Percentiles rank a stretch among this genome's conserved stretches.
Evolutionary conservation across 2,329 filamentous ascomycete genomes (phyloP).

Genomic region (Fusarium tupiense): DNA sequence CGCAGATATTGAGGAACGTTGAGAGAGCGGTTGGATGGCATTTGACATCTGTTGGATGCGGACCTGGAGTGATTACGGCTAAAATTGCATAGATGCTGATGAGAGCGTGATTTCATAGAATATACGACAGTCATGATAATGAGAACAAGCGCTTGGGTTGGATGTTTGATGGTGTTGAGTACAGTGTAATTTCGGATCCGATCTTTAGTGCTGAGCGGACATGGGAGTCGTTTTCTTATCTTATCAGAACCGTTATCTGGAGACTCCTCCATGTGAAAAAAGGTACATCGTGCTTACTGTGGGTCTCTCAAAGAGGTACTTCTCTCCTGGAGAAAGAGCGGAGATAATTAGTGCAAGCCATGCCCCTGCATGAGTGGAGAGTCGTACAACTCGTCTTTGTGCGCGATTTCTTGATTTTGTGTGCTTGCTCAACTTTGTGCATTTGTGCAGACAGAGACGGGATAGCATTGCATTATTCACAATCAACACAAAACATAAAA

Average conservation of each 20-base stretch:
- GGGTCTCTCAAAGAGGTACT: neutral
- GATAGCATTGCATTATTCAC: neutral
- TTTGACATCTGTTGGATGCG: slow-evolving; percentile 17
- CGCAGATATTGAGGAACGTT: slow-evolving; percentile 31
- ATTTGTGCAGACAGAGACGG: neutral
- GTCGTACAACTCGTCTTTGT: neutral
- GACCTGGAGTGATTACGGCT: slow-evolving; percentile 13
- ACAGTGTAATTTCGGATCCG: neutral
- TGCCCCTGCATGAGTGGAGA: neutral
- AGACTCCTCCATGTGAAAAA: neutral
- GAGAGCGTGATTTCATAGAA: neutral
- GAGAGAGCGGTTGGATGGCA: slow-evolving; percentile 37
- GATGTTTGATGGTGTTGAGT: neutral
- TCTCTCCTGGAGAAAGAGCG: neutral
- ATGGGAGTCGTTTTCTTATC: neutral
- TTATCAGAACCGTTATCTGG: neutral
- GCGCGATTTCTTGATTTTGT: slow-evolving; percentile 18
- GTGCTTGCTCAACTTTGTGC: neutral
- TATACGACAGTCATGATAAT: neutral
- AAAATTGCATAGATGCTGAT: neutral
- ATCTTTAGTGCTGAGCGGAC: neutral
- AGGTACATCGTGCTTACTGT: neutral
- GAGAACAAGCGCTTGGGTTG: neutral
- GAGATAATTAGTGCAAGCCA: neutral
- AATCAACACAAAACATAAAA: neutral